Evolutionary conservation across 164 flowering plant genomes (phyloP).

Genomic region (Annona squamosa): DNA sequence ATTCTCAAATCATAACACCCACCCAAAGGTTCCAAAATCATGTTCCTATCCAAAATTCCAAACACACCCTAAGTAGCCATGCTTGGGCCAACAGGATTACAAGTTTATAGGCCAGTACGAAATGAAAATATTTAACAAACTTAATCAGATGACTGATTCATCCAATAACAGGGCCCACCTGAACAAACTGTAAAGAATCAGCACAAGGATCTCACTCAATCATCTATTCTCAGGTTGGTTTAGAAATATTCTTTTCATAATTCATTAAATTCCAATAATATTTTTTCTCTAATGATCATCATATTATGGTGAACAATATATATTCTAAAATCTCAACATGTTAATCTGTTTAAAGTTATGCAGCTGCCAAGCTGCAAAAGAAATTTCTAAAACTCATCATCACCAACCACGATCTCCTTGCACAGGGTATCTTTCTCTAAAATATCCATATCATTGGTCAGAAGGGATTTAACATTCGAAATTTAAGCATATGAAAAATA

Average conservation of each 20-base stretch:
- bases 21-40: background rate
- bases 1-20: background rate
- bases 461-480: background rate
- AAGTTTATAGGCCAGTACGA: background rate
- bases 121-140: no score
- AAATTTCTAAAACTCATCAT: background rate
- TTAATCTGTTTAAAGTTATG: background rate
- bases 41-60: background rate
- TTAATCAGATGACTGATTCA: background rate
- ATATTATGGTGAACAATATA: background rate
- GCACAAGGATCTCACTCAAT: background rate
- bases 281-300: background rate
- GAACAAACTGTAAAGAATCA: background rate
- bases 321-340: background rate
- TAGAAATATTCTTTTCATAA: no score
- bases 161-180: background rate
- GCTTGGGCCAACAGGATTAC: background rate
- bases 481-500: background rate
- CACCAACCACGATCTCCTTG: background rate
- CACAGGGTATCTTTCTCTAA: background rate
- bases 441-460: background rate
- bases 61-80: background rate
- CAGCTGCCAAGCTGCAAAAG: background rate
- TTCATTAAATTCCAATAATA: background rate
- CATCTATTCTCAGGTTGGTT: no score